These are phyloP conservation scores for Calycina marina DNA, from an alignment of 2,329 filamentous ascomycete species.

Conservation along the genomic window DNA sequence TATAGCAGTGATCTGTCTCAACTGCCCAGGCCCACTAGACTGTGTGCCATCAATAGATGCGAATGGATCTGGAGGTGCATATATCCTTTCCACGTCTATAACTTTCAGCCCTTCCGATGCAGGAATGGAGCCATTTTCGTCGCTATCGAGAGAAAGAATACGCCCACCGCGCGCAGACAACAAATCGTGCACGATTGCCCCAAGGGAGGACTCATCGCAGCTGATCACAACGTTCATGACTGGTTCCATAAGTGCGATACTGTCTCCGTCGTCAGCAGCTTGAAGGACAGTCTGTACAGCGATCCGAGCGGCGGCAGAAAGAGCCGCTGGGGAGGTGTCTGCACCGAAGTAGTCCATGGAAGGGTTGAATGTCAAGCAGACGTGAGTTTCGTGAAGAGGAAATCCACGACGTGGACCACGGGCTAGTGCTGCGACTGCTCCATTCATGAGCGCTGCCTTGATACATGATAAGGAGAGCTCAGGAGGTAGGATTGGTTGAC, in stretches of 20 bases:
- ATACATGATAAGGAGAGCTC: slow-evolving; percentile 34
- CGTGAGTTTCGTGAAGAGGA: slow-evolving; percentile 62
- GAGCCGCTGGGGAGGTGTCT: slow-evolving; percentile 51
- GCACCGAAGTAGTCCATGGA: slow-evolving; percentile 46
- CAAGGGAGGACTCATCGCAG: slow-evolving; percentile 69
- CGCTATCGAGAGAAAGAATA: slow-evolving; percentile 50
- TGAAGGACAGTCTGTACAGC: slow-evolving; percentile 58
- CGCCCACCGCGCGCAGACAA: slow-evolving; percentile 59
- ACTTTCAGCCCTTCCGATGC: slow-evolving; percentile 10
- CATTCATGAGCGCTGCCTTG: slow-evolving; percentile 51
- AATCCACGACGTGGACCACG: slow-evolving; percentile 70
- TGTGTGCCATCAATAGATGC: slow-evolving; percentile 29
- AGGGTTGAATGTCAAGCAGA: slow-evolving; percentile 56
- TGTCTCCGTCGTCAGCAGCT: slow-evolving; percentile 36
- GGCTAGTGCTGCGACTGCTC: slow-evolving; percentile 68
- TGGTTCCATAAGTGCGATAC: slow-evolving; percentile 69
- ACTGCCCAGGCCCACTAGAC: slow-evolving; percentile 33
- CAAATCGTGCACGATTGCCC: slow-evolving; percentile 70
- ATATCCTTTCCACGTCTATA: slow-evolving; percentile 64
- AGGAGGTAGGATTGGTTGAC: slow-evolving; percentile 31
- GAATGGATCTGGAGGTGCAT: slow-evolving; percentile 81
- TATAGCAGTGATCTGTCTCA: slow-evolving; percentile 60
- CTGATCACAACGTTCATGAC: slow-evolving; percentile 84
- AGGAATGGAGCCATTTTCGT: slow-evolving; percentile 13
- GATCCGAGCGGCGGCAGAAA: slow-evolving; percentile 50